Evolutionary conservation across 2,329 filamentous ascomycete species (phyloP).

Genomic region (Alternaria panax): DNA sequence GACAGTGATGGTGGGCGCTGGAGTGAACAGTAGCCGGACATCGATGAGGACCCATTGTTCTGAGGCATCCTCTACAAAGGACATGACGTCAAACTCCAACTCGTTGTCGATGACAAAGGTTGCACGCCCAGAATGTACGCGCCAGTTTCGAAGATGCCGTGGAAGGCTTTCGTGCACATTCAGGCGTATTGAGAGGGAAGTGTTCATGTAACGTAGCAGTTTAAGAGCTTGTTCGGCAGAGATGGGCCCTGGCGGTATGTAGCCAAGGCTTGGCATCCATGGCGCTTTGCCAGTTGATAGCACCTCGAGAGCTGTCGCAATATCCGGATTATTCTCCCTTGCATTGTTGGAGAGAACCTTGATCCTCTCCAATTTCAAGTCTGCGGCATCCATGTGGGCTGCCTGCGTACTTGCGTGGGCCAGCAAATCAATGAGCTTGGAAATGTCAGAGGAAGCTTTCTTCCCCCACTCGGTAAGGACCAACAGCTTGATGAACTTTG

Average conservation of each 20-base stretch:
- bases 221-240: conserved; percentile 75
- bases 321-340: conserved; percentile 85
- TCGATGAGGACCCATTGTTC: conserved; percentile 96
- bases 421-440: conserved; percentile 87
- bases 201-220: conserved; percentile 82
- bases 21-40: conserved; percentile 81
- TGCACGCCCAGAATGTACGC: conserved; percentile 82
- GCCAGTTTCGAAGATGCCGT: conserved; percentile 76
- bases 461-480: conserved; percentile 90
- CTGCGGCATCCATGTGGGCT: conserved; percentile 49
- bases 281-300: conserved; percentile 78
- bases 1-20: conserved; percentile 66
- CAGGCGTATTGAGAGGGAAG: conserved; percentile 80
- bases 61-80: conserved; percentile 82
- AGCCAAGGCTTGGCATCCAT: conserved; percentile 83
- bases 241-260: conserved; percentile 76
- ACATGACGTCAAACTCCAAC: conserved; percentile 91
- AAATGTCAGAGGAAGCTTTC: conserved; percentile 70
- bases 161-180: conserved; percentile 86
- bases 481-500: conserved; percentile 90
- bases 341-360: conserved; percentile 76
- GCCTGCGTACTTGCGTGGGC: conserved; percentile 65
- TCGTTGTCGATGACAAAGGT: conserved; percentile 85
- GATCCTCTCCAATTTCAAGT: conserved; percentile 69
- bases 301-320: conserved; percentile 86